These are phyloP conservation scores for Trametes pubescens DNA, from an alignment of 1,284 basidiomycete species.

Conservation along the genomic window DNA sequence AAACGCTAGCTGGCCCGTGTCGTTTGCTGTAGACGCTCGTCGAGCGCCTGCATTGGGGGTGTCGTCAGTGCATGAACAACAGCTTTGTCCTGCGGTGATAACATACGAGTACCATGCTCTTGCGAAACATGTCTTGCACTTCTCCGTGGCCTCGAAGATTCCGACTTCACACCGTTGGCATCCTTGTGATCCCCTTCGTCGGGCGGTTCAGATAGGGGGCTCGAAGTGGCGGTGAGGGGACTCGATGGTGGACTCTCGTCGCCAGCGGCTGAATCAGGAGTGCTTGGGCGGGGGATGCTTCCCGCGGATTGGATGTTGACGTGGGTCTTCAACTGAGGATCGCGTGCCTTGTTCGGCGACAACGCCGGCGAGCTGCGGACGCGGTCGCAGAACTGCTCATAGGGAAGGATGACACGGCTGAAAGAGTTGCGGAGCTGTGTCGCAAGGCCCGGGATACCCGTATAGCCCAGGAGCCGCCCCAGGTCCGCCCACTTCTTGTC, in stretches of 20 bases:
- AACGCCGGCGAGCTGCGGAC: slow-evolving; percentile 70
- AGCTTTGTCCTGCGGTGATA: neutral
- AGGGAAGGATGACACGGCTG: slow-evolving; percentile 90
- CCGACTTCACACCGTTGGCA: slow-evolving; percentile 36
- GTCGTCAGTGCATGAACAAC: slow-evolving; percentile 8
- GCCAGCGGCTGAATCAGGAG: slow-evolving; percentile 27
- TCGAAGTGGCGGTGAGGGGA: slow-evolving; percentile 75
- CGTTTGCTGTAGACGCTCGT: slow-evolving; percentile 29
- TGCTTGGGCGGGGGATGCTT: slow-evolving; percentile 50
- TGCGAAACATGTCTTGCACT: slow-evolving; percentile 37
- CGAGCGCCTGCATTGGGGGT: slow-evolving; percentile 22
- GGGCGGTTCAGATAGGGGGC: slow-evolving; percentile 80
- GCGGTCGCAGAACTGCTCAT: slow-evolving; percentile 88
- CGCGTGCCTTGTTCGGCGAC: slow-evolving; percentile 47
- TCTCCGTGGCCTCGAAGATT: slow-evolving; percentile 34
- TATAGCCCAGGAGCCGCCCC: slow-evolving; percentile 83
- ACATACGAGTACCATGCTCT: slow-evolving; percentile 38
- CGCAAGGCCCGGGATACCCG: slow-evolving; percentile 82
- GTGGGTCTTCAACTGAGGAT: slow-evolving; percentile 52
- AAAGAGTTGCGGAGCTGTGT: slow-evolving; percentile 93
- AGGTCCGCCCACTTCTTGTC: slow-evolving; percentile 89
- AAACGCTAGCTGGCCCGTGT: slow-evolving; percentile 8
- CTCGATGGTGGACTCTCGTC: slow-evolving; percentile 68
- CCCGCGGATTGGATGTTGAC: slow-evolving; percentile 50
- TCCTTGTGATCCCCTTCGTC: slow-evolving; percentile 74